Evolutionary conservation across 2,329 filamentous ascomycete species (phyloP), one percentile per base, ranked within the genome.

Genomic region (Microdochium paspali): DNA sequence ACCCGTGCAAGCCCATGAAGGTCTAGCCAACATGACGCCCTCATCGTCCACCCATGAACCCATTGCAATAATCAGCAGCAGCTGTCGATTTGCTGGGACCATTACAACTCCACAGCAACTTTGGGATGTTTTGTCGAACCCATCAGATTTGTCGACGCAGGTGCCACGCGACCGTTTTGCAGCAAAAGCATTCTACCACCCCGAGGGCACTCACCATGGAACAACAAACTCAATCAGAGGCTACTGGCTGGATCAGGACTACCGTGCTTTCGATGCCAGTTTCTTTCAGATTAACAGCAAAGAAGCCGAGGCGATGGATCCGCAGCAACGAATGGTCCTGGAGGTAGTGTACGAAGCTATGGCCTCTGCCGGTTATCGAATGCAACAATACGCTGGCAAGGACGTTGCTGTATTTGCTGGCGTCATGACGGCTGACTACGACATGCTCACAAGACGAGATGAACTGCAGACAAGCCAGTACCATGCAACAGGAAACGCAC

Each of bases 41-140:
- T 10, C 3, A 21, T 3, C 35, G 18, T 10, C 18, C 15, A 20
- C 35, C 12, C 10, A 20, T n/a, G 64, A 67, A 46, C 66, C 67
- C 21, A 70, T 71, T 47, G 69, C 67, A n/a, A 60, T 71, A 25
- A 56, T 72, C 45, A 68, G 68, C 45, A 63, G 44, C n/a, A 64
- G 58, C 4, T 71, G 66, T 51, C 62, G 66, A 10, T 67, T 70
- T 25, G 64, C 67, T 4, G 66, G 67, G 2, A 55, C 54, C 39
- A 56, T 62, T 1, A 60, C 49, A 13, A 58, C 59, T 10, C 61
- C 65, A 1, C 62, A 64, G 2, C 57, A 59, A 48, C 56, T 69
- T 3, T 69, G 66, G 66, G 53, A 65, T 1, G 51, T 68, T 20
- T 57, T 65, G 20, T 45, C 46, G 2, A 31, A 51, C 23, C 55